A percentile compares a stretch with the other conserved stretches of the same genome.
phyloP scores from a whole-genome alignment of 2,329 filamentous ascomycete species.

The Neospermospora avenae region DNA sequence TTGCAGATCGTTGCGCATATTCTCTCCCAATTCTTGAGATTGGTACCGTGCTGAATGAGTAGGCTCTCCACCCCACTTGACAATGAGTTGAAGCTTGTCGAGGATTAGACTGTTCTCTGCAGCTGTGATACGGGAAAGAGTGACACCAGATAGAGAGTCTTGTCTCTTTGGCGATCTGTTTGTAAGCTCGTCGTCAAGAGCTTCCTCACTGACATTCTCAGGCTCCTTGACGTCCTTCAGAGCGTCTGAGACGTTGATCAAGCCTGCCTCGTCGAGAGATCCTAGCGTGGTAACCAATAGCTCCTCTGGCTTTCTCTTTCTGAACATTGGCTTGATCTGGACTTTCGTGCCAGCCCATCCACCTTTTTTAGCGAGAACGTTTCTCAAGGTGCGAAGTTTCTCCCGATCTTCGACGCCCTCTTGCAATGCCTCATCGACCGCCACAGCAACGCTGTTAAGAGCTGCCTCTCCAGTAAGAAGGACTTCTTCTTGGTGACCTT shows the following conservation, averaged over 20 bases:
- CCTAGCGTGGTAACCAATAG: constrained; percentile 27
- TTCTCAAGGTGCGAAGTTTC: constrained; percentile 82
- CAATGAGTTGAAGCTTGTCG: constrained; percentile 94
- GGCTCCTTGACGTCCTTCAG: not conserved
- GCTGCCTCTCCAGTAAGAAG: constrained; percentile 89
- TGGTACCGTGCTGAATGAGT: constrained; percentile 97
- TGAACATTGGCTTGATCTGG: constrained; percentile 99
- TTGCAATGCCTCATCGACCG: constrained; percentile 75
- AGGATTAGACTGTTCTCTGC: constrained; percentile 89
- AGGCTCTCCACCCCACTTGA: constrained; percentile 98
- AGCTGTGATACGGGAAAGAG: constrained; percentile 89
- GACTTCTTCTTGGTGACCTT: constrained; percentile 94
- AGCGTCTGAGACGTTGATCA: constrained; percentile 12
- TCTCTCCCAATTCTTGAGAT: constrained; percentile 88
- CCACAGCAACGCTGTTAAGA: constrained; percentile 81
- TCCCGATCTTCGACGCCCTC: constrained; percentile 78
- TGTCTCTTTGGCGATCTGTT: constrained; percentile 59
- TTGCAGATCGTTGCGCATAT: constrained; percentile 91
- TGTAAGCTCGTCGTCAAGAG: constrained; percentile 30
- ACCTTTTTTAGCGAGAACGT: constrained; percentile 88
- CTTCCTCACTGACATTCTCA: constrained; percentile 7
- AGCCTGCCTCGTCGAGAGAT: constrained; percentile 18
- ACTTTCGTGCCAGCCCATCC: constrained; percentile 95
- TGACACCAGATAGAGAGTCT: constrained; percentile 85
- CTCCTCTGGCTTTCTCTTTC: constrained; percentile 74